phyloP scores from a whole-genome alignment of 805 yeast genomes.

The Yarrowia sp. region DNA sequence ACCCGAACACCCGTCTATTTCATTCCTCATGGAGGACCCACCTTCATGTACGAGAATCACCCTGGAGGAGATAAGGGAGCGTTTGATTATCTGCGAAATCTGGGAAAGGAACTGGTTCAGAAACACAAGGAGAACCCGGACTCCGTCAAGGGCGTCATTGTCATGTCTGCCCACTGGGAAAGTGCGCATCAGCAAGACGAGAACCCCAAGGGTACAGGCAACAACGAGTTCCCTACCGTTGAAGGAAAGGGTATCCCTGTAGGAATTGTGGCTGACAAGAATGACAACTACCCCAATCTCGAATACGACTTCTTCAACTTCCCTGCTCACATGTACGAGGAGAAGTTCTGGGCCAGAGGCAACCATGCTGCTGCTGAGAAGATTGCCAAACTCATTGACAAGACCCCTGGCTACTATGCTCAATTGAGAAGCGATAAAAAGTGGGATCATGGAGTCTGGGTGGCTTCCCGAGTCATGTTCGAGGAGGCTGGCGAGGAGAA shows the following conservation, averaged over 20 bases:
- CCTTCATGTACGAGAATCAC: conserved; percentile 65
- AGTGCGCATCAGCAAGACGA: conserved; percentile 28
- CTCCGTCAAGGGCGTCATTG: conserved; percentile 59
- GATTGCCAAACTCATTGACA: conserved; percentile 54
- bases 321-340: conserved; percentile 67
- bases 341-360: conserved; percentile 63
- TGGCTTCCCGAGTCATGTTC: conserved; percentile 76
- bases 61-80: conserved; percentile 67
- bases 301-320: conserved; percentile 81
- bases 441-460: conserved; percentile 85
- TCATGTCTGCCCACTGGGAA: conserved; percentile 84
- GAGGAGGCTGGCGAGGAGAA: conserved; percentile 50
- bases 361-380: conserved; percentile 55
- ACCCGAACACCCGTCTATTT: conserved; percentile 64
- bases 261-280: conserved; percentile 27
- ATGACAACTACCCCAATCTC: conserved; percentile 46
- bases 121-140: conserved; percentile 54
- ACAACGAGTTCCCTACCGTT: conserved; percentile 17
- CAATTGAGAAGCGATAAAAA: conserved; percentile 59
- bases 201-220: conserved; percentile 17
- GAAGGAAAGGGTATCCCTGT: conserved; percentile 34
- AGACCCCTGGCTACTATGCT: conserved; percentile 55
- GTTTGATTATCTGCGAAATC: conserved; percentile 56
- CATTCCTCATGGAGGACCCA: conserved; percentile 85
- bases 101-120: conserved; percentile 61